Base-by-base conservation (phyloP, 495 filamentous ascomycete genomes). In the Penicillium subrubescens region DNA sequence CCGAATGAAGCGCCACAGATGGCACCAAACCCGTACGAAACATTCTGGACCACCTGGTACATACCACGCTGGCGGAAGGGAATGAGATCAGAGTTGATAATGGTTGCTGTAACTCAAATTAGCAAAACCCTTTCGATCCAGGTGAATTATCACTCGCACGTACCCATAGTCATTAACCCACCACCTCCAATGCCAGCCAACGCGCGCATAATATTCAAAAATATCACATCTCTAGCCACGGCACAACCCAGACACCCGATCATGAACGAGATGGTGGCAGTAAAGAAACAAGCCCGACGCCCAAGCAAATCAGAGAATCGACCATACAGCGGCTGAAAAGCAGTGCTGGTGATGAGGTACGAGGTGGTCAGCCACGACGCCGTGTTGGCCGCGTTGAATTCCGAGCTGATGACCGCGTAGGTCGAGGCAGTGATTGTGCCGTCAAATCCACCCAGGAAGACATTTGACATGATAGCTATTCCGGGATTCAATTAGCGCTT, bases 201-300 rank as follows among this genome's bases (percentile, higher is more conserved):
- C 3, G 95, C 89, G 17, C 94, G 78, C 55, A 94, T 94, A 3
- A 90, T 68, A 55, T 97, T 94, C 73, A 97, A 87, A 7, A 84
- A 79, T 67, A 85, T 71, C 62, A 90, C 82, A 33, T 81, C 74
- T 23, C 73, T 74, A 10, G 84, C 85, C 14, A 83, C 35, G 0
- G 81, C 86, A 61, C 80, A 82, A 6, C 80, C 76, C 1, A 80
- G 52, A 71, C 80, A 82, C 5, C 83, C 83, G 11, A 70, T 15
- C 34, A 79, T 71, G 57, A 85, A 85, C 6, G 79, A 71, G 25
- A 78, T 68, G 0, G 82, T 84, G 0, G 77, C 72, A 1, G 73
- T 73, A 37, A 81, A 77, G 64, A 84, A 77, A 33, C 74, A 77
- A n/a, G 69, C 23, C 23, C 80, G 76, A 4, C 75, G 78, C 21